Conservation (phyloP, 2,329 filamentous ascomycete species). For the Trichoderma endophyticum region DNA sequence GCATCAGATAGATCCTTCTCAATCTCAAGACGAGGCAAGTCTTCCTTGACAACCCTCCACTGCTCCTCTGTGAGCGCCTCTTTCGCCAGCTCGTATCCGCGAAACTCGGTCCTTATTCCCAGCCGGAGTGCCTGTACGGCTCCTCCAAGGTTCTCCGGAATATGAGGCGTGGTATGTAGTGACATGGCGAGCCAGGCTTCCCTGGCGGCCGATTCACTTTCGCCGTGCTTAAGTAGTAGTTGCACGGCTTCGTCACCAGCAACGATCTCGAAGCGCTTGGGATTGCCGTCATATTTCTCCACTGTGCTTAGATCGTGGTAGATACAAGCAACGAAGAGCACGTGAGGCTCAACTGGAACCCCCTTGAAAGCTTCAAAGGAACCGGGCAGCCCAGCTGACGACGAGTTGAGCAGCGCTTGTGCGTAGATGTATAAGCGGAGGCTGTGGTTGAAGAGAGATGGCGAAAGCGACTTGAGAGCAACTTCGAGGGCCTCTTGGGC, state of each 20-base stretch:
- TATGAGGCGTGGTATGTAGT: conserved; percentile 4
- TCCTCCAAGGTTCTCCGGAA: conserved; percentile 9
- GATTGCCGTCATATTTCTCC: conserved; percentile 3
- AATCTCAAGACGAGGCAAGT: conserved; percentile 11
- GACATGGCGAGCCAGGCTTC: conserved; percentile 17
- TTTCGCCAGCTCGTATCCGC: background rate
- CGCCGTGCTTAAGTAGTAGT: background rate
- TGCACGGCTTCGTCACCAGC: conserved; percentile 5
- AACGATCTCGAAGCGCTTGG: conserved; percentile 11
- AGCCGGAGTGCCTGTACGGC: conserved; percentile 10
- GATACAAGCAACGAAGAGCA: conserved; percentile 17
- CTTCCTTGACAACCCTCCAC: background rate
- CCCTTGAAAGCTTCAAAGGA: background rate
- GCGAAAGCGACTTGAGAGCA: conserved; percentile 5
- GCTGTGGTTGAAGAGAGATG: conserved; percentile 13
- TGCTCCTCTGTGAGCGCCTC: background rate
- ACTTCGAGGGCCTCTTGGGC: conserved; percentile 7
- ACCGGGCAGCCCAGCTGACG: background rate
- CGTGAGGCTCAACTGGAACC: conserved; percentile 2
- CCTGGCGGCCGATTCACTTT: background rate
- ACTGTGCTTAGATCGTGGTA: conserved; percentile 10
- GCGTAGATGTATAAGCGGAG: conserved; percentile 15
- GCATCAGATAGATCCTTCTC: conserved; percentile 11
- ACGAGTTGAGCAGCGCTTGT: background rate
- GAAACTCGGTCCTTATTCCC: conserved; percentile 2